Percentiles rank a stretch among this genome's conserved stretches.
phyloP scores from a whole-genome alignment of 2,329 filamentous ascomycete genomes.

The Epichloe elymi region DNA sequence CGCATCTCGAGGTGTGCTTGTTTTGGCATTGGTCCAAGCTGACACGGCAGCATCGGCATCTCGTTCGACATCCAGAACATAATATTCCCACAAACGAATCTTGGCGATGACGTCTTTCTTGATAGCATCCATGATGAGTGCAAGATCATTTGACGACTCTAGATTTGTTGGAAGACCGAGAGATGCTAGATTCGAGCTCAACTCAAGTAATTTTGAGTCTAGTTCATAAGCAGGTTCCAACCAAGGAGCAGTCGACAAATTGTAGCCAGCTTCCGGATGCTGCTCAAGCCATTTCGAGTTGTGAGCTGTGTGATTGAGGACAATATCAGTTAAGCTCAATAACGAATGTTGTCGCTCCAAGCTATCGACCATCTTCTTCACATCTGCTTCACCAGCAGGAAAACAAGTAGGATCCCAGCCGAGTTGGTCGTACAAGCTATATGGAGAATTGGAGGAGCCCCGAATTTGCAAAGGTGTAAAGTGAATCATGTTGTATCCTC shows the following conservation, averaged over 20 bases:
- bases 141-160: conserved; percentile 56
- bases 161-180: conserved; percentile 67
- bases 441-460: conserved; percentile 87
- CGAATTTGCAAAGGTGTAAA: conserved; percentile 89
- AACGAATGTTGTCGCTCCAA: conserved; percentile 79
- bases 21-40: conserved; percentile 54
- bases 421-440: conserved; percentile 90
- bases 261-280: conserved; percentile 93
- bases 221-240: conserved; percentile 50
- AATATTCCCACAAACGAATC: conserved; percentile 86
- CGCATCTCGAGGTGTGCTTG: conserved; percentile 37
- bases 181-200: conserved; percentile 60
- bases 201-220: conserved; percentile 52
- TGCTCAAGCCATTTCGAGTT: conserved; percentile 91
- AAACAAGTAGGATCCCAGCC: conserved; percentile 74
- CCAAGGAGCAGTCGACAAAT: conserved; percentile 77
- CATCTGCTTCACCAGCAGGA: conserved; percentile 70
- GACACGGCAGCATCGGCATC: conserved; percentile 56
- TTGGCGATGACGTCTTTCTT: conserved; percentile 67
- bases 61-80: conserved; percentile 65
- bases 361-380: conserved; percentile 61
- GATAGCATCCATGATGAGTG: conserved; percentile 70
- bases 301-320: conserved; percentile 94
- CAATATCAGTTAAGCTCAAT: conserved; percentile 85
- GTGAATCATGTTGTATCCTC: conserved; percentile 98